Base-by-base conservation (phyloP, 2,329 filamentous ascomycete genomes). In the Pseudocercospora fijiensis region DNA sequence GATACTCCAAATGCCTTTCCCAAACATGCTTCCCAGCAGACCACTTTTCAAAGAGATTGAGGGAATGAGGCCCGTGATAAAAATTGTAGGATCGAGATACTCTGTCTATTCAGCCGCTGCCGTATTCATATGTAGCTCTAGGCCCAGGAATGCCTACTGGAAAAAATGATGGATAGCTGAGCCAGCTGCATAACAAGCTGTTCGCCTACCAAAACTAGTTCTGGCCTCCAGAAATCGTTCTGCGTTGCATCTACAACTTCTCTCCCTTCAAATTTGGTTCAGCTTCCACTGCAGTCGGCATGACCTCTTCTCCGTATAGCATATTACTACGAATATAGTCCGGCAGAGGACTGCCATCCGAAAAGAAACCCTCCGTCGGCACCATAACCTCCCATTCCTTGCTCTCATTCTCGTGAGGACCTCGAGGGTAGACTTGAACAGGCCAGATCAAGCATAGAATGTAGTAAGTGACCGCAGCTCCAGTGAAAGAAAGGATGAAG, bases 351-450 rank as follows among this genome's bases (percentile, higher is more conserved):
- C 61, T 37, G 56, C 71, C 70, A 30, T 69, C 64, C 11, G 53
- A 20, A 33, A 70, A 70, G 61, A 70, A 71, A 16, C 69, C 69
- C 28, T 72, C 70, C 0, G 61, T 67, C 1, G 58, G 53, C 6
- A 65, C 66, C 69, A 71, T 69, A 4, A n/a, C 57, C 57, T 71
- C 70, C 62, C 68, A 62, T 4, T 61, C 59, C 37, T 58, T 66
- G 20, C 63, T 63, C 37, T 65, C 63, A 16, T 61, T 26, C 60
- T 65, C 61, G 18, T 57, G 60, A 6, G 47, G 30, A 3, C 58
- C 69, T n/a, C 10, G 9, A 1, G 68, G 70, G 27, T 69, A 70
- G 2, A 72, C 53, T 53, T 66, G 60, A 24, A 70, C 65, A 3
- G 63, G 66, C 65, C 63, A 68, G 18, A 68, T 58, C 45, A 47